Conservation (phyloP, 1,284 basidiomycete species). For the Apiotrichum domesticum region DNA sequence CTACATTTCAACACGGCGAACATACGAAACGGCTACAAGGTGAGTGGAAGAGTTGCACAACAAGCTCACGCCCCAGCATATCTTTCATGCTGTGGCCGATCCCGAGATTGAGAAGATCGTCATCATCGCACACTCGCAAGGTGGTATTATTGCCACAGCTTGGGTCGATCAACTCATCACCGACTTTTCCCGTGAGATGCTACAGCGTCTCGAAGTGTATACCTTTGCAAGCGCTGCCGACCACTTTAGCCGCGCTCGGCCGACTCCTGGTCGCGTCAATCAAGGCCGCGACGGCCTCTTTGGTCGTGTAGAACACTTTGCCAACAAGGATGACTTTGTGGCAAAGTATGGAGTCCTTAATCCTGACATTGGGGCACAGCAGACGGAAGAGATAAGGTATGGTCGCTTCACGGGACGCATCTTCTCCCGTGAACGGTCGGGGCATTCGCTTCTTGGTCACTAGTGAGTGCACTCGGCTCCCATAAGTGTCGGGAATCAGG, state of each 20-base stretch:
- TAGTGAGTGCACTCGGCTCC: neutral
- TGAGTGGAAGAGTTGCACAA: too few species aligned
- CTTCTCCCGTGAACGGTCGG: neutral
- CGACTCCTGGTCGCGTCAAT: neutral
- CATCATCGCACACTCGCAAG: slow-evolving; percentile 31
- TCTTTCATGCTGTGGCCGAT: slow-evolving; percentile 8
- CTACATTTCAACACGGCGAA: neutral
- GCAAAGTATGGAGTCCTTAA: neutral
- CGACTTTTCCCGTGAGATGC: slow-evolving; percentile 20
- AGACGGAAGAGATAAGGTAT: too few species aligned
- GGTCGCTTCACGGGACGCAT: neutral
- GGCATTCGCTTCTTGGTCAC: neutral
- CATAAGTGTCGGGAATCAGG: neutral
- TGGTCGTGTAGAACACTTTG: slow-evolving; percentile 26
- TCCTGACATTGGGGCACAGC: neutral
- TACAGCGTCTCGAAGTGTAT: slow-evolving; percentile 30
- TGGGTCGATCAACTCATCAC: slow-evolving; percentile 29
- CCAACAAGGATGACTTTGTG: slow-evolving; percentile 12
- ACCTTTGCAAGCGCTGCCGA: slow-evolving; percentile 33
- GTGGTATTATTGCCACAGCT: slow-evolving; percentile 26
- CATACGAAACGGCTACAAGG: neutral
- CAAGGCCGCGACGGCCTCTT: slow-evolving; percentile 7
- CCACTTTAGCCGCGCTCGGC: slow-evolving; percentile 19
- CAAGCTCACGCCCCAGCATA: neutral
- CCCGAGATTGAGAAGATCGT: slow-evolving; percentile 20